Evolutionary conservation across 352 stramenopile species (phyloP).

Genomic region (Phytopythium oedochilum): DNA sequence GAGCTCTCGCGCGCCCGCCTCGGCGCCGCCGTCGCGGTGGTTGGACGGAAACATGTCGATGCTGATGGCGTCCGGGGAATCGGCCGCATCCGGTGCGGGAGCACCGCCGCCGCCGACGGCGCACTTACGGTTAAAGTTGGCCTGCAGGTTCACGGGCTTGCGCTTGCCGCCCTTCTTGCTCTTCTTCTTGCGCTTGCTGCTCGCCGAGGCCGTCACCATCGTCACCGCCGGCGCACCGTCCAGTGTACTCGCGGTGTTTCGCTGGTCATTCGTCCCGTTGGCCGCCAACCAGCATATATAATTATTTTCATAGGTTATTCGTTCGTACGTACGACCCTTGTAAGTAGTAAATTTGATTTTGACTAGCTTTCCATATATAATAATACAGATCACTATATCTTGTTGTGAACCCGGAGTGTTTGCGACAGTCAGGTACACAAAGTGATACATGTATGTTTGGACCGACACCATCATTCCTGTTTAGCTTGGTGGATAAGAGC

Average conservation of each 20-base stretch:
- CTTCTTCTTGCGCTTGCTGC: slow-evolving; percentile 61
- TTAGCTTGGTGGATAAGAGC: too few species aligned
- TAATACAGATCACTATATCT: not conserved
- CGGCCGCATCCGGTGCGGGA: slow-evolving; percentile 1
- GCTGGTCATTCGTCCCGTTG: too few species aligned
- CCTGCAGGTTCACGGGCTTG: slow-evolving; percentile 80
- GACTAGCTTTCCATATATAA: too few species aligned
- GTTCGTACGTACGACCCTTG: too few species aligned
- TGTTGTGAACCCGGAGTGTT: not conserved
- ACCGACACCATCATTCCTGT: too few species aligned
- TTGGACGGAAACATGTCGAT: slow-evolving; percentile 83
- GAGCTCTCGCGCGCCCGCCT: not conserved
- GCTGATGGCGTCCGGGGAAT: slow-evolving; percentile 20
- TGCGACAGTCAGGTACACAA: not conserved
- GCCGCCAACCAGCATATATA: not conserved
- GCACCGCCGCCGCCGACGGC: slow-evolving; percentile 7
- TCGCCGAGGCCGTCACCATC: slow-evolving; percentile 62
- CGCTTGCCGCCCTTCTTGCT: slow-evolving; percentile 67
- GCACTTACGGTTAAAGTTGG: slow-evolving; percentile 86
- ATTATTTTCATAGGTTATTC: not conserved
- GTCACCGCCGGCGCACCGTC: slow-evolving; percentile 6
- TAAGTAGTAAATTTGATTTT: too few species aligned
- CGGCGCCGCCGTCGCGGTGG: slow-evolving; percentile 17
- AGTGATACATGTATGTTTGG: too few species aligned
- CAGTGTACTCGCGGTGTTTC: too few species aligned